These are phyloP conservation scores for Polysphondylium violaceum DNA, from an alignment of 78 protist species.

Conservation along the genomic window DNA sequence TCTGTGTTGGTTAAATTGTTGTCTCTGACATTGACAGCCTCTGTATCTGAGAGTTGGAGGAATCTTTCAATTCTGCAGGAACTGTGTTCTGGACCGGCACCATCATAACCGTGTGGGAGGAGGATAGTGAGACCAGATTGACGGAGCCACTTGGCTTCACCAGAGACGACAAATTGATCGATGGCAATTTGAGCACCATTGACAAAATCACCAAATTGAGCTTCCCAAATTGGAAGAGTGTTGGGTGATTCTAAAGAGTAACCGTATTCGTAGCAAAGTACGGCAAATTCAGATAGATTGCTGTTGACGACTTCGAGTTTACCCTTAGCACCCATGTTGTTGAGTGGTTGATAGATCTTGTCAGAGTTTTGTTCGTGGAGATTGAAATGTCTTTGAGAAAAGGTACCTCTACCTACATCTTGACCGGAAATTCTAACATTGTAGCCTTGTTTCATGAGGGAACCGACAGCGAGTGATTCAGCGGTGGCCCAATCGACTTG, in stretches of 20 bases:
- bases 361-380: conserved; percentile 81
- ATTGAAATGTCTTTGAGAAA: conserved; percentile 93
- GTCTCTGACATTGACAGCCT: conserved; percentile 48
- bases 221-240: conserved; percentile 95
- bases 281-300: conserved; percentile 89
- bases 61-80: conserved; percentile 93
- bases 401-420: conserved; percentile 97
- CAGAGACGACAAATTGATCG: conserved; percentile 87
- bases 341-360: conserved; percentile 61
- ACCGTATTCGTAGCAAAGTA: conserved; percentile 94
- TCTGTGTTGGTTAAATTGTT: not conserved
- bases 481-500: conserved; percentile 96
- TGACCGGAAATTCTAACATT: conserved; percentile 92
- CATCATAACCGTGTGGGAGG: conserved; percentile 96
- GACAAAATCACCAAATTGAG: conserved; percentile 96
- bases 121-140: conserved; percentile 86
- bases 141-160: conserved; percentile 87
- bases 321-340: conserved; percentile 29
- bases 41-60: conserved; percentile 86
- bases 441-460: conserved; percentile 87
- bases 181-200: conserved; percentile 92
- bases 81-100: conserved; percentile 98
- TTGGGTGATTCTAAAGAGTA: conserved; percentile 88
- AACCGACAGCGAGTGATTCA: conserved; percentile 95
- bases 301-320: conserved; percentile 65